Evolutionary conservation across 2,329 filamentous ascomycete species (phyloP), one percentile per base, ranked within the genome.

Genomic region (Exophiala dermatitidis): DNA sequence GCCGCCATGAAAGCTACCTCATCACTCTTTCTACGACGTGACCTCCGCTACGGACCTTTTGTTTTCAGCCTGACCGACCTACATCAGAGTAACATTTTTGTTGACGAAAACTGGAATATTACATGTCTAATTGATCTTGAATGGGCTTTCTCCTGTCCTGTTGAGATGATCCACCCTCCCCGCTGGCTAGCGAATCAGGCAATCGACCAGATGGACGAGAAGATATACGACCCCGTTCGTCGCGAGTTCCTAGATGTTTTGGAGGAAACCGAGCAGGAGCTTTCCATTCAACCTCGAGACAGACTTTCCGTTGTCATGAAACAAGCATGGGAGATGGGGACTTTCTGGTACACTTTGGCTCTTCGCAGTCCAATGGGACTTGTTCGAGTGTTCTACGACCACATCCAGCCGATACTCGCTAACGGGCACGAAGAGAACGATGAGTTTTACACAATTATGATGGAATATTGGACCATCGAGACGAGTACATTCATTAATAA

Each of bases 31-130:
- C 63, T 58, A 30, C 59, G 58, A 5, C 57, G 58, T 26, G 66
- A 70, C 54, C 59, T 67, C 31, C 63, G 66, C 9, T 51, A 65
- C 33, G 69, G 69, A 1, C 68, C 68, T 1, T 74, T 71, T 54
- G 53, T 67, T 36, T 63, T 68, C 33, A 63, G 49, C 1, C 63
- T 74, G 10, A 72, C 69, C 6, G 71, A 74, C 54, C 61, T 74
- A 12, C 68, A 74, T 53, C 62, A 62, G 43, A 69, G 68, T 46
- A 67, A 68, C 37, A 64, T 68, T n/a, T 58, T 65, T 46, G 63
- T 67, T 30, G 61, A 66, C 46, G 49, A 58, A 2, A 42, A 65
- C 1, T 66, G 65, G 65, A 54, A 66, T 38, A 62, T 66, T 30
- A 64, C 34, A 19, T 63, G 44, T 29, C 46, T 67, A 0, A 52